Conservation (phyloP, 345 rosid species). For the Acer saccharum region DNA sequence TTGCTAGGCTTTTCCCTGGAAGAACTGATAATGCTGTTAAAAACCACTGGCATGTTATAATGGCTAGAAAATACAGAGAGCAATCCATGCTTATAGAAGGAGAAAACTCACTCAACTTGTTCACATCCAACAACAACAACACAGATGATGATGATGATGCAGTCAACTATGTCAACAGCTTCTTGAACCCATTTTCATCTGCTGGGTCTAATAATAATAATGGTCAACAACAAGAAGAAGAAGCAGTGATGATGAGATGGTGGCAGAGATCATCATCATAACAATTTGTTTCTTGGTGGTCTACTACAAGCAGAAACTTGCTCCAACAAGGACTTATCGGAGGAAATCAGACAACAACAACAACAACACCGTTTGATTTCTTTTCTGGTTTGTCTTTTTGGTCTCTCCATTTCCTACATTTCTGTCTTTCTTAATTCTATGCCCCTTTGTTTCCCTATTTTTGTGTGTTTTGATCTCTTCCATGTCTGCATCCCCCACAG, state of each 20-base stretch:
- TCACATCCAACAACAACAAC: constrained; percentile 24
- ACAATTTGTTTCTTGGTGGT: constrained; percentile 29
- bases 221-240: background rate
- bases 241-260: background rate
- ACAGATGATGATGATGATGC: background rate
- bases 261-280: constrained; percentile 4
- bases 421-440: background rate
- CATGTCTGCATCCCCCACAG: background rate
- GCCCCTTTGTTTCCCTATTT: background rate
- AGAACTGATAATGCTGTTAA: constrained; percentile 72
- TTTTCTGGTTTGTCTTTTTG: constrained; percentile 35
- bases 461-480: background rate
- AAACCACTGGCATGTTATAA: constrained; percentile 73
- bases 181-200: constrained; percentile 14
- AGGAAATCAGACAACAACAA: constrained; percentile 10
- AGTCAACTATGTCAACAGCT: constrained; percentile 22
- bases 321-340: constrained; percentile 11
- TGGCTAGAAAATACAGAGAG: constrained; percentile 60
- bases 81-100: constrained; percentile 42
- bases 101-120: constrained; percentile 32
- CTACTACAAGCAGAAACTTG: constrained; percentile 23
- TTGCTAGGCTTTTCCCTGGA: constrained; percentile 61
- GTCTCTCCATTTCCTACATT: constrained; percentile 8
- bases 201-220: constrained; percentile 5
- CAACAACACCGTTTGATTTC: constrained; percentile 25